Base-by-base conservation (phyloP, 225 moss, liverwort and hornwort genomes). In the Pseudisothecium myosuroides region DNA sequence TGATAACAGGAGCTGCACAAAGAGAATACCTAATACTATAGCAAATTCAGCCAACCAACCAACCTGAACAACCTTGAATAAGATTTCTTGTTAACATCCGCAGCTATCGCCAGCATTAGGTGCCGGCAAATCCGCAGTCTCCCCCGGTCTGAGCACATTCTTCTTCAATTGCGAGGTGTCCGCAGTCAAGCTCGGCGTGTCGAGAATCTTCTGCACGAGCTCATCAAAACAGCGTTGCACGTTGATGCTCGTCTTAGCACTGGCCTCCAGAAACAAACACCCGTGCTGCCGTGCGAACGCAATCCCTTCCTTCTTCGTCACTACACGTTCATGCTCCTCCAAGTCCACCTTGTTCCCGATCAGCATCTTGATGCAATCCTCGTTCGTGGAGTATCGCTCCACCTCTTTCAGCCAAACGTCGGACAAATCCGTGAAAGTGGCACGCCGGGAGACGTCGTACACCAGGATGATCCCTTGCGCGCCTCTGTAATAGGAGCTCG, bases 371-470 rank as follows among this genome's bases (percentile, higher is more conserved):
- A 98, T 97, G 77, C 97, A 98, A 87, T 97, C 97, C 76, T 92
- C 95, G 91, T 98, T 97, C 34, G 96, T 98, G 39, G 97, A 98
- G 87, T 95, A 96, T 22, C 97, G 93, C 69, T 97, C 97, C 86
- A 97, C 96, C 80, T 98, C 98, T 83, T 98, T 98, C 83, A 98
- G 88, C 98, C 98, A 98, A 73, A 98, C 96, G 76, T 98, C 98
- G 8, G 96, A 97, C 76, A 98, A 89, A 89, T 98, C 96, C 61
- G 97, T 98, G 77, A 96, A 98, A 19, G 98, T 98, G 20, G 95
- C 98, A 7, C 97, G 94, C 58, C 96, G 94, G 22, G 96, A 95
- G n/a, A 98, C 98, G 80, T 98, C 98, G 65, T 98, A 98, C 29
- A 97, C 97, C 37, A 98, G 86, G 31, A 98, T 96, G 41, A 98